Percentiles rank a stretch among this genome's conserved stretches.
Evolutionary conservation across 441 rosid genomes (phyloP).

Genomic region (Cnidoscolus chayamansa): DNA sequence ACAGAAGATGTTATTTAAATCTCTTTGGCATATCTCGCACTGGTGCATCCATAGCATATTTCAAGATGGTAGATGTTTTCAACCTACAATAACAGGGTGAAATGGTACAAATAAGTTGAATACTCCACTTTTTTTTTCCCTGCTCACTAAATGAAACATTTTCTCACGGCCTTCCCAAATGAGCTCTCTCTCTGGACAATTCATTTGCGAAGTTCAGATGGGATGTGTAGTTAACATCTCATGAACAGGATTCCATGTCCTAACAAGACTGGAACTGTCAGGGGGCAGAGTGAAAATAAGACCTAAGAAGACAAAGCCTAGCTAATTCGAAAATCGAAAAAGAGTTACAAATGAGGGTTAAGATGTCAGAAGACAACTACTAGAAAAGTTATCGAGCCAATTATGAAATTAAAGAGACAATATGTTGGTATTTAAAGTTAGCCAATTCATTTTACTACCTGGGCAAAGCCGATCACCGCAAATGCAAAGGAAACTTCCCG

Average conservation of each 20-base stretch:
- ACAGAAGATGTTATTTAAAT: not conserved
- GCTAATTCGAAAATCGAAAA: not conserved
- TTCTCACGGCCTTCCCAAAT: not conserved
- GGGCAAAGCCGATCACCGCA: constrained; percentile 36
- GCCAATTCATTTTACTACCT: constrained; percentile 22
- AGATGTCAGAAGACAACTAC: not conserved
- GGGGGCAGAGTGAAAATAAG: not conserved
- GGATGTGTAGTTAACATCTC: not conserved
- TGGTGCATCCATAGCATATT: not conserved
- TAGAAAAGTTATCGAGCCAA: too few relatives aligned
- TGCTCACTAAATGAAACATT: not conserved
- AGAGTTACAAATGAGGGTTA: not conserved
- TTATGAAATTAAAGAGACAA: not conserved
- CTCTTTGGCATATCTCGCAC: not conserved
- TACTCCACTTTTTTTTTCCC: not conserved
- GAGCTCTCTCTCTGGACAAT: not conserved
- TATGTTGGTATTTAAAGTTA: not conserved
- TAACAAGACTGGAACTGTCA: not conserved
- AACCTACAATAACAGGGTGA: not conserved
- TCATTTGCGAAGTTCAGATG: not conserved
- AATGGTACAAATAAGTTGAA: not conserved
- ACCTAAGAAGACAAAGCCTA: not conserved
- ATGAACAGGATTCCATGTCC: not conserved
- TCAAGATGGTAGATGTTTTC: not conserved
- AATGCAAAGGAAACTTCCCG: constrained; percentile 30